Evolutionary conservation across 805 yeast genomes (phyloP), one percentile per base, ranked within the genome.

Genomic region (Spathaspora gorwiae): DNA sequence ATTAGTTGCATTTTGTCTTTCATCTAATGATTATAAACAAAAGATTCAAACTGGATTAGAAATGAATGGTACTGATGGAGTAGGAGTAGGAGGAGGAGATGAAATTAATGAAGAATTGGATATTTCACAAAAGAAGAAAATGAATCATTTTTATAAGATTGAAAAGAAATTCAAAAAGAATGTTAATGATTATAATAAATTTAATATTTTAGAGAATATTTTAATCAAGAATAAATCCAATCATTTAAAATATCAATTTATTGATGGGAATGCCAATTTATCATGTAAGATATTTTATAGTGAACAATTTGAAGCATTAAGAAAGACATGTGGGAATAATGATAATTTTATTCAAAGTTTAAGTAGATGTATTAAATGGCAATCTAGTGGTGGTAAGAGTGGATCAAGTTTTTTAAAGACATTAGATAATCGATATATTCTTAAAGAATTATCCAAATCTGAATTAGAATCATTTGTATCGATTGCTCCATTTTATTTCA

Each of bases 401-500:
- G 97, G 98, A 0, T 89, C 97, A 2, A 88, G 89, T 2, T 94
- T 94, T 61, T 70, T 94, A 63, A 94, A 94, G 59, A 94, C 99
- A 0, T 66, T 88, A 38, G 99, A 94, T 65, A 88, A 90, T 57
- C 68, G 98, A 47, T 83, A 90, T 51, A 87, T 94, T 42, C 80
- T 94, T 37, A 94, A 94, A 65, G 96, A 94, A 57, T 70, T 94
- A 37, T 83, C 95, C 5, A 87, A 85, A 53, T 75, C 86, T 1
- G 99, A 94, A 62, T 72, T 92, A 45, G 98, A 94, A 53, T 88
- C 97, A 11, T 94, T 94, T 72, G 86, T 90, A 27, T 87, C 86
- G 47, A 89, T 95, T 72, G 97, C 99, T 0, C 98, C 98, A 6
- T 88, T 90, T 52, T 94, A 94, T 65, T 94, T 94, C 70, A 95